These are phyloP conservation scores for Phaeomoniella chlamydospora DNA, from an alignment of 2,329 filamentous ascomycete species.

Conservation along the genomic window DNA sequence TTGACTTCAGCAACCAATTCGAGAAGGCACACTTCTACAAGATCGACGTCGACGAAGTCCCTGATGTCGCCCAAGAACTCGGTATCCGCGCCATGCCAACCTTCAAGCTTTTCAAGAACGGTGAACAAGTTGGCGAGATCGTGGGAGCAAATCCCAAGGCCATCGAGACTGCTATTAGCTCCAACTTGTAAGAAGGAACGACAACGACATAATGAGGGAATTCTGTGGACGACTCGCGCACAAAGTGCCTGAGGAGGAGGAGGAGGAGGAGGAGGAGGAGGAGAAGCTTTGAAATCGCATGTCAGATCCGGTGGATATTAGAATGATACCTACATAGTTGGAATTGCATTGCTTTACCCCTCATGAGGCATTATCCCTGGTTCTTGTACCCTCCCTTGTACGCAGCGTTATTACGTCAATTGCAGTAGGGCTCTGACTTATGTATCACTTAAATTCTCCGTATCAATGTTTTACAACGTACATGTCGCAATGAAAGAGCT, in stretches of 20 bases:
- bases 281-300: constrained; percentile 12
- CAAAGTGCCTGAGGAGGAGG: too few species aligned
- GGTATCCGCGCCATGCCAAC: constrained; percentile 85
- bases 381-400: too few species aligned
- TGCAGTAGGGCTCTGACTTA: too few species aligned
- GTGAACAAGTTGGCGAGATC: constrained; percentile 56
- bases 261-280: constrained; percentile 22
- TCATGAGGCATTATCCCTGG: too few species aligned
- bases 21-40: constrained; percentile 62
- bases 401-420: too few species aligned
- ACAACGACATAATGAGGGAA: not conserved
- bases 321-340: not conserved
- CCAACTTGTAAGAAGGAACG: not conserved
- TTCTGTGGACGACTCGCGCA: too few species aligned
- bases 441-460: too few species aligned
- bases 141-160: constrained; percentile 67
- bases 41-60: constrained; percentile 75
- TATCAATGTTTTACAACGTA: too few species aligned
- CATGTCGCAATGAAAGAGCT: too few species aligned
- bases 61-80: constrained; percentile 61
- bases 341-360: not conserved
- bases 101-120: constrained; percentile 72
- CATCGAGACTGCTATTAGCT: constrained; percentile 32
- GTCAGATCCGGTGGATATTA: constrained; percentile 8
- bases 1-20: constrained; percentile 44